These are phyloP conservation scores for Fusarium equiseti DNA, from an alignment of 2,329 filamentous ascomycete species.

Conservation along the genomic window DNA sequence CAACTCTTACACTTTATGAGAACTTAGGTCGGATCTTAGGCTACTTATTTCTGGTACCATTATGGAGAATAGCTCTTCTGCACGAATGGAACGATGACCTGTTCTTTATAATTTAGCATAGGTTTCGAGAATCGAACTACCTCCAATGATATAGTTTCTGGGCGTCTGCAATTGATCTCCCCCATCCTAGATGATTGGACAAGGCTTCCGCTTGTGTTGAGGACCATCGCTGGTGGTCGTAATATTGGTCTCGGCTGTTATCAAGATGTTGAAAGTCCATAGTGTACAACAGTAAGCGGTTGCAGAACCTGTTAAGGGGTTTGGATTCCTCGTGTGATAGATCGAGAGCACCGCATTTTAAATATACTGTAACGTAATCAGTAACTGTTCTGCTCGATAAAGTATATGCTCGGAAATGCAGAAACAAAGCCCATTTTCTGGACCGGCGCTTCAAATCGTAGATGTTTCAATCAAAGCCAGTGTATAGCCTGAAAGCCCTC, in stretches of 20 bases:
- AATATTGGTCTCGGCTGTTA: conserved; percentile 59
- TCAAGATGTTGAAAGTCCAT: conserved; percentile 48
- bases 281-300: conserved; percentile 55
- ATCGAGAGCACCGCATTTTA: conserved; percentile 60
- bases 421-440: conserved; percentile 32
- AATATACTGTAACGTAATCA: conserved; percentile 73
- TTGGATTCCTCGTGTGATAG: too few relatives aligned
- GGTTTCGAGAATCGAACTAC: too few relatives aligned
- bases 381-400: conserved; percentile 69
- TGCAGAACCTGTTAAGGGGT: too few relatives aligned
- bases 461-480: conserved; percentile 56
- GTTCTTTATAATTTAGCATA: too few relatives aligned
- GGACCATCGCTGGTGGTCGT: conserved; percentile 62
- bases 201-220: conserved; percentile 59
- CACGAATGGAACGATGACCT: too few relatives aligned
- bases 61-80: too few relatives aligned
- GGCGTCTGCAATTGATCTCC: too few relatives aligned
- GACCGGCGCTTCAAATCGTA: background rate
- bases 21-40: background rate
- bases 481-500: conserved; percentile 64
- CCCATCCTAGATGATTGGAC: conserved; percentile 42
- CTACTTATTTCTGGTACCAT: background rate
- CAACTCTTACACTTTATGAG: background rate
- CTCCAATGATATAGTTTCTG: too few relatives aligned
- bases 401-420: conserved; percentile 32